These are phyloP conservation scores for Serpula lacrymans DNA, from an alignment of 768 basidiomycete genomes.

Conservation along the genomic window DNA sequence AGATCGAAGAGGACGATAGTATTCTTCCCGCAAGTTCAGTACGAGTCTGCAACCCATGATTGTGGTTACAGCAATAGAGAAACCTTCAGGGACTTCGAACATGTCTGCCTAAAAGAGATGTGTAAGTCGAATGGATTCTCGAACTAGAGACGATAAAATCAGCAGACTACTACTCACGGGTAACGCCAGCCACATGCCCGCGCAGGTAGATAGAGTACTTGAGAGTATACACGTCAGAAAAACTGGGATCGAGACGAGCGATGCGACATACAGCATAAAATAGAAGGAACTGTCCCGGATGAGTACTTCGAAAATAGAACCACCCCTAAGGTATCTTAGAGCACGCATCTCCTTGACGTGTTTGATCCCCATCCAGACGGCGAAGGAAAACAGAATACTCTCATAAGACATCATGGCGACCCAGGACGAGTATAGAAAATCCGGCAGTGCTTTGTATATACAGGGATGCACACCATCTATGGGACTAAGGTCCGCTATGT, in stretches of 20 bases:
- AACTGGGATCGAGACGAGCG: neutral
- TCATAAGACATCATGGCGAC: slow-evolving; percentile 21
- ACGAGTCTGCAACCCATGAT: slow-evolving; percentile 25
- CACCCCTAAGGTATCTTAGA: slow-evolving; percentile 2
- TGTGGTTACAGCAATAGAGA: slow-evolving; percentile 20
- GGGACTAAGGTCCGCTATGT: too few relatives aligned
- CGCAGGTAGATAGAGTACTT: neutral
- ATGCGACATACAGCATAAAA: slow-evolving; percentile 21
- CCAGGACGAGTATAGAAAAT: slow-evolving; percentile 21
- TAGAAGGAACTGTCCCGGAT: slow-evolving; percentile 24
- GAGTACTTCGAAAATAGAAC: slow-evolving; percentile 18
- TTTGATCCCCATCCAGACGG: slow-evolving; percentile 13
- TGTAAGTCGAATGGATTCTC: neutral
- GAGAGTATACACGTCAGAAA: neutral
- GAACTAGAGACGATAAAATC: neutral
- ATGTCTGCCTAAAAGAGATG: slow-evolving; percentile 14
- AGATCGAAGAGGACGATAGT: too few relatives aligned
- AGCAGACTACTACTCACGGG: slow-evolving; percentile 1
- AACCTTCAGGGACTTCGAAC: slow-evolving; percentile 19
- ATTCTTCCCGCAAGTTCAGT: slow-evolving; percentile 25
- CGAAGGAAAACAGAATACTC: slow-evolving; percentile 16
- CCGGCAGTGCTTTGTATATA: too few relatives aligned
- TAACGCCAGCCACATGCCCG: neutral
- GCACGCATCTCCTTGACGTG: slow-evolving; percentile 4
- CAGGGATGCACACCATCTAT: too few relatives aligned